A percentile compares a stretch with the other conserved stretches of the same genome.
phyloP scores from a whole-genome alignment of 2,329 filamentous ascomycete species.

The Verticillium isaacii region DNA sequence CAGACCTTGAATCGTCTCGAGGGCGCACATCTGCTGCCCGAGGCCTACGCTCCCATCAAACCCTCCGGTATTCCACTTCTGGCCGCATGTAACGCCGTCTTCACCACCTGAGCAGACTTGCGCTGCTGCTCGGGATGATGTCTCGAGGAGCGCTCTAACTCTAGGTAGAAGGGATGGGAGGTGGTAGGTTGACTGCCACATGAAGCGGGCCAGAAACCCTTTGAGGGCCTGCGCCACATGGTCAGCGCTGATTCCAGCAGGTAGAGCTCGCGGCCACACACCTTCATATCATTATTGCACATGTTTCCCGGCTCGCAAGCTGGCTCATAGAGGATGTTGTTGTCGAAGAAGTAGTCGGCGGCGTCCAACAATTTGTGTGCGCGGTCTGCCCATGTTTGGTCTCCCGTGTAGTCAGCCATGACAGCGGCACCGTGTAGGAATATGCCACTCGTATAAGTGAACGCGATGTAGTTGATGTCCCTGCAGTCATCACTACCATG shows the following conservation, averaged over 20 bases:
- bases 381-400: slow-evolving; percentile 48
- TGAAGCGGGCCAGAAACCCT: slow-evolving; percentile 60
- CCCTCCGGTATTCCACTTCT: slow-evolving; percentile 55
- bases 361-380: slow-evolving; percentile 46
- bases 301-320: slow-evolving; percentile 55
- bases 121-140: slow-evolving; percentile 52
- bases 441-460: slow-evolving; percentile 62
- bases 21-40: slow-evolving; percentile 60
- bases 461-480: slow-evolving; percentile 48
- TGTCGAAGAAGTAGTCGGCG: slow-evolving; percentile 44
- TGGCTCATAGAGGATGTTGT: slow-evolving; percentile 56
- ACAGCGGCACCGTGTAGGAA: slow-evolving; percentile 61
- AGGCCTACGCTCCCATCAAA: slow-evolving; percentile 52
- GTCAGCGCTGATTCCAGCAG: neutral
- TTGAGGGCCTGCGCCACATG: slow-evolving; percentile 49
- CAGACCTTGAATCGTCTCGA: slow-evolving; percentile 59
- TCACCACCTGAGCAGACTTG: slow-evolving; percentile 51
- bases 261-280: neutral
- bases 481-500: slow-evolving; percentile 49
- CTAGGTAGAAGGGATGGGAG: slow-evolving; percentile 46
- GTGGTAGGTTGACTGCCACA: slow-evolving; percentile 54
- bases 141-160: slow-evolving; percentile 42
- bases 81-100: slow-evolving; percentile 50
- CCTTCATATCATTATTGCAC: slow-evolving; percentile 59
- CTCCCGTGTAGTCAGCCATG: slow-evolving; percentile 56